Evolutionary conservation across 2,329 filamentous ascomycete genomes (phyloP).

Genomic region (Neophaeococcomyces aloes): DNA sequence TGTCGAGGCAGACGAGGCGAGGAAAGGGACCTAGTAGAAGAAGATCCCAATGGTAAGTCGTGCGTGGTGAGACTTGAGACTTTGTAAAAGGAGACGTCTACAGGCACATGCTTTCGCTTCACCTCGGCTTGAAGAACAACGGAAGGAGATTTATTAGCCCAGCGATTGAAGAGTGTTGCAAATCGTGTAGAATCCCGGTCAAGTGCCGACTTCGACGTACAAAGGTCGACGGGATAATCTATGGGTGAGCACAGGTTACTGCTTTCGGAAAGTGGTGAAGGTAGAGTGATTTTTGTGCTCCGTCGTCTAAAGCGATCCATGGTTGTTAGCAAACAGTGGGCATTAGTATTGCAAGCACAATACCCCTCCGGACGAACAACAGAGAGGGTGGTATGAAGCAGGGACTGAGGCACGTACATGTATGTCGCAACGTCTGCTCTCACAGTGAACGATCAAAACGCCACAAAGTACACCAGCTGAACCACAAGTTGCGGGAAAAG

Average conservation of each 20-base stretch:
- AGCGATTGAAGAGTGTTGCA: conserved; percentile 18
- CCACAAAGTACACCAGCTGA: neutral
- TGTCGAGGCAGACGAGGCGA: conserved; percentile 20
- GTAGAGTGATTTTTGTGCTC: neutral
- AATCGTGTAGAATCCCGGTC: conserved; percentile 18
- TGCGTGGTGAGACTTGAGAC: conserved; percentile 8
- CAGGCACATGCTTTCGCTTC: conserved; percentile 5
- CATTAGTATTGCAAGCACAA: neutral
- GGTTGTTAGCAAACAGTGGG: neutral
- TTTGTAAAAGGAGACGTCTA: conserved; percentile 14
- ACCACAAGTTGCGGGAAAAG: conserved; percentile 1
- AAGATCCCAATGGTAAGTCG: conserved; percentile 7
- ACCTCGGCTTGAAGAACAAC: conserved; percentile 4
- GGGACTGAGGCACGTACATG: conserved; percentile 1
- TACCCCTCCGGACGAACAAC: neutral
- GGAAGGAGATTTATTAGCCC: conserved; percentile 12
- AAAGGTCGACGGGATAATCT: neutral
- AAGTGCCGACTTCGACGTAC: conserved; percentile 1
- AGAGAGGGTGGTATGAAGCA: neutral
- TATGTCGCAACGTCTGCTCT: conserved; percentile 1
- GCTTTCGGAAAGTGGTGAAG: conserved; percentile 1
- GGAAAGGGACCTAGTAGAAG: conserved; percentile 10
- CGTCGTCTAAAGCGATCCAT: conserved; percentile 4
- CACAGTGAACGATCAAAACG: conserved; percentile 1
- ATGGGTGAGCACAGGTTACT: neutral